A percentile compares a stretch with the other conserved stretches of the same genome.
Conservation (phyloP, 495 filamentous ascomycete species). For the Aspergillus avenaceus region DNA sequence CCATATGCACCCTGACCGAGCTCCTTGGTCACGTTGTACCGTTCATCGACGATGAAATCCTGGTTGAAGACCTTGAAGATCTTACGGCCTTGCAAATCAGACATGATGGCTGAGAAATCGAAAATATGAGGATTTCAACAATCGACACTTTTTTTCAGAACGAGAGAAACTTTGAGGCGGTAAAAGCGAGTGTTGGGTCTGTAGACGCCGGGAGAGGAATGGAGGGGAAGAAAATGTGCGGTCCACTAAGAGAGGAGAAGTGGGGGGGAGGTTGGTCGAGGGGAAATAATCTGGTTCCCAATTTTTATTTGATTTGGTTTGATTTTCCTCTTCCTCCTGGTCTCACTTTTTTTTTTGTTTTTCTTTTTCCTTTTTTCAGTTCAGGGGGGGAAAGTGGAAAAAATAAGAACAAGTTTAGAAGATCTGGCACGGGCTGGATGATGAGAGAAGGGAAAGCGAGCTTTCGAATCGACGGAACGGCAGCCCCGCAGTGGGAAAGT, state of each 20-base stretch:
- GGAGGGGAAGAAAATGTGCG: constrained; percentile 1
- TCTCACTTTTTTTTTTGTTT: neutral
- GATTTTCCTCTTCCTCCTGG: neutral
- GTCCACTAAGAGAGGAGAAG: neutral
- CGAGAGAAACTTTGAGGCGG: neutral
- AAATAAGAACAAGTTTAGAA: neutral
- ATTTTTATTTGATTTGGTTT: neutral
- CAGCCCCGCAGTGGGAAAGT: constrained; percentile 1
- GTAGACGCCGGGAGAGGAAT: neutral
- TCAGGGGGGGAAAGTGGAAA: neutral
- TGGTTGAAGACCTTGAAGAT: constrained; percentile 99
- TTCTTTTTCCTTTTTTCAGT: neutral
- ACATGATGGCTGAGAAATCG: constrained; percentile 46
- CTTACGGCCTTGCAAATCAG: constrained; percentile 80
- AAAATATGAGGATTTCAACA: constrained; percentile 2
- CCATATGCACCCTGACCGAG: constrained; percentile 96
- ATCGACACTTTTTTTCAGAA: constrained; percentile 11
- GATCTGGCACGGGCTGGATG: neutral
- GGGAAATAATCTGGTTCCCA: too few relatives aligned
- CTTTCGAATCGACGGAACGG: neutral
- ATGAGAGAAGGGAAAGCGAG: neutral
- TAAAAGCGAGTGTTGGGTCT: constrained; percentile 7
- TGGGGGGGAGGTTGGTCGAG: too few relatives aligned
- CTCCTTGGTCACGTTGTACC: constrained; percentile 98
- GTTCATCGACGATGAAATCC: constrained; percentile 96